A percentile compares a stretch with the other conserved stretches of the same genome.
phyloP scores from a whole-genome alignment of 2,329 filamentous ascomycete genomes.

The Pyrenophora seminiperda region DNA sequence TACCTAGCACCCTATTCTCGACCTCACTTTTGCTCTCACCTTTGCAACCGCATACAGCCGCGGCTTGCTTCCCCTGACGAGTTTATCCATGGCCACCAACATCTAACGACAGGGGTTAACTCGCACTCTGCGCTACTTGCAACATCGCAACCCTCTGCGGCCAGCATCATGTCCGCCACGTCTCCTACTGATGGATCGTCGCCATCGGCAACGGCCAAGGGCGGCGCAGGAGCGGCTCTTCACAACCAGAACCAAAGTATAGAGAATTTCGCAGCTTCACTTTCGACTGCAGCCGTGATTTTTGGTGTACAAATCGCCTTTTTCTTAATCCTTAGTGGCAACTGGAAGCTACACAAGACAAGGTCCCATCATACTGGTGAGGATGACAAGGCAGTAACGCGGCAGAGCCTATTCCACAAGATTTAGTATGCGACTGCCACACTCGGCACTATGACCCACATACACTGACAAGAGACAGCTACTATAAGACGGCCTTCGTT shows the following conservation, averaged over 20 bases:
- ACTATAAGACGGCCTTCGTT: conserved; percentile 48
- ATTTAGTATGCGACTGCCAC: conserved; percentile 40
- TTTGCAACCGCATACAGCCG: conserved; percentile 1
- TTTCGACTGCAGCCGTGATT: conserved; percentile 43
- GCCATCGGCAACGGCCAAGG: conserved; percentile 3
- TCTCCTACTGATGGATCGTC: neutral
- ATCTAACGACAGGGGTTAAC: conserved; percentile 13
- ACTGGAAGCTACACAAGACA: conserved; percentile 41
- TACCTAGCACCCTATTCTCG: neutral
- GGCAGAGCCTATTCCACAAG: conserved; percentile 45
- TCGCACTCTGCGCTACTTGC: conserved; percentile 5
- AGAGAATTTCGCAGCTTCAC: conserved; percentile 46
- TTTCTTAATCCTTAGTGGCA: conserved; percentile 47
- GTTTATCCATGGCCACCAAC: conserved; percentile 12
- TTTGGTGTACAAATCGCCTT: conserved; percentile 43
- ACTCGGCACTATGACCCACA: neutral
- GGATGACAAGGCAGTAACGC: conserved; percentile 28
- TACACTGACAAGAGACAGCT: conserved; percentile 34
- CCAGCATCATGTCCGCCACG: conserved; percentile 15
- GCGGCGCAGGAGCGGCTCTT: conserved; percentile 18
- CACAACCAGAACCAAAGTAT: conserved; percentile 40
- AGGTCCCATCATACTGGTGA: conserved; percentile 19
- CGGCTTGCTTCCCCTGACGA: conserved; percentile 4
- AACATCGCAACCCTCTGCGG: conserved; percentile 1
- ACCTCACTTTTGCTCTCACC: neutral